Evolutionary conservation across 305 asterid genomes (phyloP).

Genomic region (Fraxinus greggii): DNA sequence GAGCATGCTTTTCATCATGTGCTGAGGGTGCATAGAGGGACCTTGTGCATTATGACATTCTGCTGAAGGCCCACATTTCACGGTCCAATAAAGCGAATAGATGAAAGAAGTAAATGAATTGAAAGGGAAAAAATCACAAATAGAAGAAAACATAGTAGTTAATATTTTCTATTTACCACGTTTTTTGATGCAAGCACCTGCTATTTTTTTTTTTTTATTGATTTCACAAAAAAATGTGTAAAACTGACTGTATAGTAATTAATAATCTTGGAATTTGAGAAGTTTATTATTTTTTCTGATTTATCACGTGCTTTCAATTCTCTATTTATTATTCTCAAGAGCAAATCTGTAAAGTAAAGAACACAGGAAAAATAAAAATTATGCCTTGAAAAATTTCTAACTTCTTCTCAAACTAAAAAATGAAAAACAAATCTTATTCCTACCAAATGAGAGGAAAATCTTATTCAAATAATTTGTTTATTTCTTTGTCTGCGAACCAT

Average conservation of each 20-base stretch:
- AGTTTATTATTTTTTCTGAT: not conserved
- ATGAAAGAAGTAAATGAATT: not conserved
- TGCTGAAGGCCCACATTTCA: not conserved
- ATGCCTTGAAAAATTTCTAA: not conserved
- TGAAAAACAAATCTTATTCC: not conserved
- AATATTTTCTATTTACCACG: not conserved
- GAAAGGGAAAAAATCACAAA: not conserved
- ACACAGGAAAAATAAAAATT: not conserved
- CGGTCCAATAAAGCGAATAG: not conserved
- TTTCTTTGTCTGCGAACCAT: not conserved
- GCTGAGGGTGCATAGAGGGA: not conserved
- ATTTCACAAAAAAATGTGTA: not conserved
- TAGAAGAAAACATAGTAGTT: not conserved
- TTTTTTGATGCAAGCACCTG: not conserved
- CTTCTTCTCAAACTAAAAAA: not conserved
- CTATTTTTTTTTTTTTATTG: not conserved
- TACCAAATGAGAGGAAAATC: not conserved
- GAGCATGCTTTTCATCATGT: not conserved
- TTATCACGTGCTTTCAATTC: not conserved
- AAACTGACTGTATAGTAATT: not conserved
- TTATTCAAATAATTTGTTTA: not conserved
- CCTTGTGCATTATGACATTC: not conserved
- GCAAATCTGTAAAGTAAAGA: not conserved
- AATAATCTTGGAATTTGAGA: not conserved
- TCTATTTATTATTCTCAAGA: not conserved